Percentiles rank a stretch among this genome's conserved stretches.
phyloP scores from a whole-genome alignment of 2,329 filamentous ascomycete species.

The Hypoxylon sp. region DNA sequence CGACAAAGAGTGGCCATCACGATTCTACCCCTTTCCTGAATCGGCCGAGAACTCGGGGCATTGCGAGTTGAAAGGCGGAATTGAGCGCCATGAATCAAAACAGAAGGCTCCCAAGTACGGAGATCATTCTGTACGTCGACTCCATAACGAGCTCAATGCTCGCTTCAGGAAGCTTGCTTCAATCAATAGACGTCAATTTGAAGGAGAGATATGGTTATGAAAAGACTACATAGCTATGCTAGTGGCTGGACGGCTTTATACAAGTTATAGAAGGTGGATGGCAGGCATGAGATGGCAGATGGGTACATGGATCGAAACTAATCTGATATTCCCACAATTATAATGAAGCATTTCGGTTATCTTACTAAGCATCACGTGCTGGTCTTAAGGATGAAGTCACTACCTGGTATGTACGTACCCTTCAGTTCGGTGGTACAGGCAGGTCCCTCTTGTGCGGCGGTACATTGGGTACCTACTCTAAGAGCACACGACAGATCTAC shows the following conservation, averaged over 20 bases:
- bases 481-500: slow-evolving; percentile 7
- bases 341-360: too few species aligned
- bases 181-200: too few species aligned
- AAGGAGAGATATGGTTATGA: too few species aligned
- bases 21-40: slow-evolving; percentile 4
- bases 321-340: too few species aligned
- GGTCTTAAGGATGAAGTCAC: too few species aligned
- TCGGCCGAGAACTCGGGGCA: background rate
- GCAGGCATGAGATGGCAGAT: background rate
- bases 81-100: background rate
- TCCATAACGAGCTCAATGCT: background rate
- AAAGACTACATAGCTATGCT: too few species aligned
- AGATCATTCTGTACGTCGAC: background rate
- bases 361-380: too few species aligned
- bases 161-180: too few species aligned
- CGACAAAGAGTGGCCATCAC: background rate
- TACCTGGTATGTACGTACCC: background rate
- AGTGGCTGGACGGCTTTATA: background rate
- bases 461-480: background rate
- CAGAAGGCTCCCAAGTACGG: background rate
- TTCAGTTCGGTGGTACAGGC: slow-evolving; percentile 15
- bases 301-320: background rate
- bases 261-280: background rate
- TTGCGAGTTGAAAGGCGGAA: background rate
- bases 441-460: slow-evolving; percentile 14